A percentile compares a stretch with the other conserved stretches of the same genome.
phyloP scores from a whole-genome alignment of 1,139 yeast genomes.

The Magnusiomyces starmeri region DNA sequence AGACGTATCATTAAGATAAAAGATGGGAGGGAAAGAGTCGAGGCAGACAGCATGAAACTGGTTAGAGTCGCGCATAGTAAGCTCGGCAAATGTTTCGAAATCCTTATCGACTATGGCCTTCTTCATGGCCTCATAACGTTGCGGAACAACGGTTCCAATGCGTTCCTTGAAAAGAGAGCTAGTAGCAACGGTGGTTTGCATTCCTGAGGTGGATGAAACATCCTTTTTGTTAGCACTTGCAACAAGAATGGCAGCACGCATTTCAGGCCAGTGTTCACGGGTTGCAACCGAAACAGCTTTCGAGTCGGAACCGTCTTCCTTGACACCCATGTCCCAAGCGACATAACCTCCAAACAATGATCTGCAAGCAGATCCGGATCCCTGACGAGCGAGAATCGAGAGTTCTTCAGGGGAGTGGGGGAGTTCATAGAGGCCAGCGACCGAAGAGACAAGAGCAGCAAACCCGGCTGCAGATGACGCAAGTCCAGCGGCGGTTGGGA shows the following conservation, averaged over 20 bases:
- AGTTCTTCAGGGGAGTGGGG: slow-evolving; percentile 78
- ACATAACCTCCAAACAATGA: slow-evolving; percentile 95
- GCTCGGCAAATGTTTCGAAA: slow-evolving; percentile 72
- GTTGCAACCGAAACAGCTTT: slow-evolving; percentile 90
- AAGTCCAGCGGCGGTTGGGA: slow-evolving; percentile 98
- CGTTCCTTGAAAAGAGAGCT: slow-evolving; percentile 80
- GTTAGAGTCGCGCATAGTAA: slow-evolving; percentile 94
- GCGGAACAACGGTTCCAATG: slow-evolving; percentile 73
- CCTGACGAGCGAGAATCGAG: slow-evolving; percentile 91
- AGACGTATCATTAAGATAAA: slow-evolving; percentile 92
- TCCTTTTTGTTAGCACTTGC: slow-evolving; percentile 92
- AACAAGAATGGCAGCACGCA: slow-evolving; percentile 87
- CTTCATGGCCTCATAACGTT: slow-evolving; percentile 76
- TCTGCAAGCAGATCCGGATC: slow-evolving; percentile 97
- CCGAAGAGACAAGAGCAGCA: slow-evolving; percentile 86
- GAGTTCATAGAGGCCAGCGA: slow-evolving; percentile 72
- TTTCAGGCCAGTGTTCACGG: slow-evolving; percentile 77
- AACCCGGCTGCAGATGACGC: slow-evolving; percentile 98
- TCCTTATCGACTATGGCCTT: slow-evolving; percentile 61
- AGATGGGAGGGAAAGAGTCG: slow-evolving; percentile 93
- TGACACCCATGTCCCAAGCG: slow-evolving; percentile 95
- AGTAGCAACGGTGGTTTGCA: slow-evolving; percentile 90
- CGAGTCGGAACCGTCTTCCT: slow-evolving; percentile 73
- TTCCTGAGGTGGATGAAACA: slow-evolving; percentile 89
- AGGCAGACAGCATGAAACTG: slow-evolving; percentile 96